phyloP scores from a whole-genome alignment of 805 yeast species.

The Starmerella apis region DNA sequence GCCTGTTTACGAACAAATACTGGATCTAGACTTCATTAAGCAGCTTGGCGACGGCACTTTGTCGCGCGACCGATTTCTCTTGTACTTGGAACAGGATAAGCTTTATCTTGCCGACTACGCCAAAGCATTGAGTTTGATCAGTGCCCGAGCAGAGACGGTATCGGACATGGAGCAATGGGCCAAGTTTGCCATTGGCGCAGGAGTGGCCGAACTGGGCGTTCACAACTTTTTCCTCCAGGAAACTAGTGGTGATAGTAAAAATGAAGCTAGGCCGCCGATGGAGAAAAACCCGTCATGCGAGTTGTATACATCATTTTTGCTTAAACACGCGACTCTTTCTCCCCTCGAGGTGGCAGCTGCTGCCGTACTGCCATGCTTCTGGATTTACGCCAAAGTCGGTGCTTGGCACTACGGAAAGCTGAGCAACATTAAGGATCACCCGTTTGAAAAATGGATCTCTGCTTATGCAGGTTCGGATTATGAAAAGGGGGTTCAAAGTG shows the following conservation, averaged over 20 bases:
- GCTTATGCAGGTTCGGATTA: constrained; percentile 56
- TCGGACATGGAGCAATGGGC: constrained; percentile 12
- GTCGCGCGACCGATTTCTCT: constrained; percentile 12
- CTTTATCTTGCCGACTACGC: constrained; percentile 22
- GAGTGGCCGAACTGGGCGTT: constrained; percentile 18
- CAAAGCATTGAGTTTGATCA: constrained; percentile 18
- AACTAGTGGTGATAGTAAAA: background rate
- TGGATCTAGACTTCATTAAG: constrained; percentile 15
- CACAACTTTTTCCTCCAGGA: constrained; percentile 17
- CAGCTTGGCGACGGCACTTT: constrained; percentile 21
- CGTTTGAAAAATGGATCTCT: constrained; percentile 44
- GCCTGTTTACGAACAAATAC: constrained; percentile 14
- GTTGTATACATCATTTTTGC: constrained; percentile 20
- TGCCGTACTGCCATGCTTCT: constrained; percentile 25
- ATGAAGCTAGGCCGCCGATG: background rate
- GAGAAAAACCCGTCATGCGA: constrained; percentile 19
- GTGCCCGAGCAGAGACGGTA: constrained; percentile 11
- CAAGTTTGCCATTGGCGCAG: constrained; percentile 12
- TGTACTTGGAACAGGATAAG: constrained; percentile 22
- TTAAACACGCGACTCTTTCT: constrained; percentile 16
- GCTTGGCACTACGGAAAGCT: constrained; percentile 53
- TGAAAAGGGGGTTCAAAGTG: constrained; percentile 39
- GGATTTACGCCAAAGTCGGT: constrained; percentile 31
- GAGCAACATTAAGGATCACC: constrained; percentile 35
- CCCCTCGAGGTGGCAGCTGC: constrained; percentile 23